Percentiles rank a stretch among this genome's conserved stretches.
phyloP scores from a whole-genome alignment of 495 filamentous ascomycete genomes.

The Peziza echinospora region DNA sequence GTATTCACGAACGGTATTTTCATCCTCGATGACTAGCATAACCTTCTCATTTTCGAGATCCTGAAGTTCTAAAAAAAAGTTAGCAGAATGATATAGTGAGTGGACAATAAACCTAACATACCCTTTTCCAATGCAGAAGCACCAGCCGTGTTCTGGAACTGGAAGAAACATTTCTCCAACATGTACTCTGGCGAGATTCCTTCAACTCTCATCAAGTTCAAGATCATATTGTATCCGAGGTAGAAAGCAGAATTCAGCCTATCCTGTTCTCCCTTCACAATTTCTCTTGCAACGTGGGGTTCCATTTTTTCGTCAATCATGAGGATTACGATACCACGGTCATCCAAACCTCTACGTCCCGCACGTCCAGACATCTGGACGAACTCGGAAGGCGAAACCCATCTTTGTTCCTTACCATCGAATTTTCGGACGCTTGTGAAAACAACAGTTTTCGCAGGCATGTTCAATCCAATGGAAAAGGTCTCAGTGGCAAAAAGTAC shows the following conservation, averaged over 20 bases:
- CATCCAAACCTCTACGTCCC: constrained; percentile 88
- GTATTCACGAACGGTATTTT: constrained; percentile 75
- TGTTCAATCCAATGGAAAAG: constrained; percentile 95
- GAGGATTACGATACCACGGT: constrained; percentile 97
- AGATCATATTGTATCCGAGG: constrained; percentile 97
- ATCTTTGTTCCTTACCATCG: constrained; percentile 60
- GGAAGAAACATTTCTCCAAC: constrained; percentile 89
- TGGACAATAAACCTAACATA: constrained; percentile 11
- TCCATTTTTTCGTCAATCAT: constrained; percentile 97
- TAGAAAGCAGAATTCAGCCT: constrained; percentile 94
- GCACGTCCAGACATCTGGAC: constrained; percentile 97
- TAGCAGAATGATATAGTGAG: constrained; percentile 8
- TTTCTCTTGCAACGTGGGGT: constrained; percentile 73
- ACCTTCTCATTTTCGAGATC: constrained; percentile 50
- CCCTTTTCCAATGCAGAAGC: constrained; percentile 58
- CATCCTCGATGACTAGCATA: constrained; percentile 57
- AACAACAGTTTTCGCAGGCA: constrained; percentile 97
- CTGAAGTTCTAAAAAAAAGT: constrained; percentile 35
- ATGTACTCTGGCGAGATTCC: constrained; percentile 93
- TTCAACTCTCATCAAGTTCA: constrained; percentile 88
- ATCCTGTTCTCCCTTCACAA: constrained; percentile 90
- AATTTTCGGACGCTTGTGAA: constrained; percentile 93
- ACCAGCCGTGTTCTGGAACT: constrained; percentile 84
- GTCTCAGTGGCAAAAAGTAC: constrained; percentile 95
- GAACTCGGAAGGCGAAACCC: constrained; percentile 87